These are phyloP conservation scores for Yamadazyma oceani DNA, from an alignment of 1,139 yeast species.

Conservation along the genomic window DNA sequence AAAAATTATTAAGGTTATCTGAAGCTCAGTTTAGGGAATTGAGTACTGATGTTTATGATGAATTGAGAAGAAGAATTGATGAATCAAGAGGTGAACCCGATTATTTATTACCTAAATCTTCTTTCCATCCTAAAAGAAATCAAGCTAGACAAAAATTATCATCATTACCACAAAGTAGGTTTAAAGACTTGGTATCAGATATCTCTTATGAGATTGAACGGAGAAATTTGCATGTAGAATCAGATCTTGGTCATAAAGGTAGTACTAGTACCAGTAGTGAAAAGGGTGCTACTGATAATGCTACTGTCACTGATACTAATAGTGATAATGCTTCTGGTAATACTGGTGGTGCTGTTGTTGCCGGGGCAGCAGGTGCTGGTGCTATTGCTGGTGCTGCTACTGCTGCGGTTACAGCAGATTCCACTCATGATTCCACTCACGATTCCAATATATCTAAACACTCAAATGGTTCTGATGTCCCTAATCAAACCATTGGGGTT, in stretches of 20 bases:
- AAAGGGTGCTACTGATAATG: background rate
- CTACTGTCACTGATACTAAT: background rate
- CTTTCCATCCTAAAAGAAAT: conserved; percentile 89
- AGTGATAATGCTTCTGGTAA: background rate
- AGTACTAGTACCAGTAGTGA: conserved; percentile 2
- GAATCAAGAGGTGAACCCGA: conserved; percentile 58
- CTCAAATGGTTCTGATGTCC: conserved; percentile 13
- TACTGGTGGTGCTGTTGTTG: background rate
- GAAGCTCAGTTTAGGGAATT: conserved; percentile 86
- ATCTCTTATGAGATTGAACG: conserved; percentile 85
- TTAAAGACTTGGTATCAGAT: conserved; percentile 88
- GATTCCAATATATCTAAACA: conserved; percentile 7
- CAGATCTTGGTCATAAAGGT: background rate
- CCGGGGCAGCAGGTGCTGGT: background rate
- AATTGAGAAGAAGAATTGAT: conserved; percentile 70
- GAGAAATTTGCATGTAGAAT: conserved; percentile 51
- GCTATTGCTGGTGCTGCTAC: no score
- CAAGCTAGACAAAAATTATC: conserved; percentile 94
- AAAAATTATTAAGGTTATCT: conserved; percentile 76
- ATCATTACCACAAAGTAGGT: conserved; percentile 75
- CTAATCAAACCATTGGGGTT: conserved; percentile 39
- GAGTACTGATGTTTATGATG: conserved; percentile 92
- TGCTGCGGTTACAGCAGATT: background rate
- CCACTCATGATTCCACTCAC: conserved; percentile 1
- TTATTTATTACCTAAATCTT: conserved; percentile 64